A percentile compares a stretch with the other conserved stretches of the same genome.
Evolutionary conservation across 768 basidiomycete species (phyloP).

Genomic region (Mycena haematopus): DNA sequence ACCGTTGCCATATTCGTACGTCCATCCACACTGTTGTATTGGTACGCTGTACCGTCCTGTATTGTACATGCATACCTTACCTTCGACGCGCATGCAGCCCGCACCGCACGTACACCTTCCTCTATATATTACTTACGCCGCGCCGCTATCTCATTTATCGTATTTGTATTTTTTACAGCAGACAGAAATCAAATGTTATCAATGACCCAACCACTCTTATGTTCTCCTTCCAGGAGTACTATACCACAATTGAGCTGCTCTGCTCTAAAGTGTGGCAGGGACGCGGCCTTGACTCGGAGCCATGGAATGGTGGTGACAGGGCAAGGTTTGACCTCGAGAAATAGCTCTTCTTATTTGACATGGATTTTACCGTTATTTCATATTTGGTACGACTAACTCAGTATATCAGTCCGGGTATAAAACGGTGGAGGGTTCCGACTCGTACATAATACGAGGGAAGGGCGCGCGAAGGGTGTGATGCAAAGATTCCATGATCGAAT

Average conservation of each 20-base stretch:
- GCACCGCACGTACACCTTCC: neutral
- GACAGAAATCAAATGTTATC: conserved; percentile 1
- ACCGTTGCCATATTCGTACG: too few species aligned
- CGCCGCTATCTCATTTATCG: neutral
- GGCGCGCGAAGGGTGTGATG: too few species aligned
- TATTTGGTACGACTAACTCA: too few species aligned
- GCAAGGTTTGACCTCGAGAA: neutral
- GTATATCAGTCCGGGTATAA: too few species aligned
- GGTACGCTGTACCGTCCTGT: neutral
- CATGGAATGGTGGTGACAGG: neutral
- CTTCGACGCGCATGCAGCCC: neutral
- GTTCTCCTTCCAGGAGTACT: neutral
- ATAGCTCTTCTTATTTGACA: too few species aligned
- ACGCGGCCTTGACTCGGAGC: too few species aligned
- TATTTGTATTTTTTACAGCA: conserved; percentile 3
- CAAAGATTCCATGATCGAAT: too few species aligned
- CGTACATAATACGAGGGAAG: too few species aligned
- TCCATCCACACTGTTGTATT: neutral
- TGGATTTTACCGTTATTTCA: too few species aligned
- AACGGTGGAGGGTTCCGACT: too few species aligned
- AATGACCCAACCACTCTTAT: neutral
- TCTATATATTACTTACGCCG: neutral
- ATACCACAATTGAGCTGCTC: too few species aligned
- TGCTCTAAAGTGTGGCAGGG: too few species aligned
- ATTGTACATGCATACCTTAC: neutral